phyloP scores from a whole-genome alignment of 768 basidiomycete species.

The Pleurotus ostreatus region DNA sequence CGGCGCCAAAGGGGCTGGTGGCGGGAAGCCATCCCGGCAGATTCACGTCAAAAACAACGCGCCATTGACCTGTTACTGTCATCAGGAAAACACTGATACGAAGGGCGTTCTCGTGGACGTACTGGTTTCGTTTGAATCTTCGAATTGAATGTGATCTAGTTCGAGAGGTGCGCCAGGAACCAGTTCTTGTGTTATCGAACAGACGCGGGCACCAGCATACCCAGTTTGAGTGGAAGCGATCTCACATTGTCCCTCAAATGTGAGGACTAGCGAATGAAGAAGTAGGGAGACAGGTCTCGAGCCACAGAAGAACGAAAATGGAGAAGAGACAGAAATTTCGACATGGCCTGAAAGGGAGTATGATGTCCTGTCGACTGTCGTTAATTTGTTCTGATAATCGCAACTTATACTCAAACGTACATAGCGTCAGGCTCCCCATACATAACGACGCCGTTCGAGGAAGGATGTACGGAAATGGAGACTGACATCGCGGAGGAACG shows the following conservation, averaged over 20 bases:
- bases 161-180: conserved; percentile 49
- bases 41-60: conserved; percentile 74
- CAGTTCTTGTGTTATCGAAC: conserved; percentile 62
- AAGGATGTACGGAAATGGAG: conserved; percentile 59
- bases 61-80: conserved; percentile 47
- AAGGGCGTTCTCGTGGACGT: conserved; percentile 13
- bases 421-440: conserved; percentile 61
- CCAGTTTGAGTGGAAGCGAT: conserved; percentile 58
- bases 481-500: conserved; percentile 51
- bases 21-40: conserved; percentile 91
- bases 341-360: conserved; percentile 89
- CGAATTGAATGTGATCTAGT: conserved; percentile 60
- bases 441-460: conserved; percentile 57
- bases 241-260: conserved; percentile 87
- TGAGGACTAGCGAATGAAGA: conserved; percentile 67
- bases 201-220: conserved; percentile 68
- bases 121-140: conserved; percentile 52
- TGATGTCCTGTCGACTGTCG: conserved; percentile 49
- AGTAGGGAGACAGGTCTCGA: conserved; percentile 46
- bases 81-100: conserved; percentile 1
- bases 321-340: conserved; percentile 55
- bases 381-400: background rate
- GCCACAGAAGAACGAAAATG: conserved; percentile 53
- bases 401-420: conserved; percentile 37
- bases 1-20: conserved; percentile 41